A percentile compares a stretch with the other conserved stretches of the same genome.
These are phyloP conservation scores for Blastocystis sp. DNA, from an alignment of 352 stramenopile genomes.

Conservation along the genomic window DNA sequence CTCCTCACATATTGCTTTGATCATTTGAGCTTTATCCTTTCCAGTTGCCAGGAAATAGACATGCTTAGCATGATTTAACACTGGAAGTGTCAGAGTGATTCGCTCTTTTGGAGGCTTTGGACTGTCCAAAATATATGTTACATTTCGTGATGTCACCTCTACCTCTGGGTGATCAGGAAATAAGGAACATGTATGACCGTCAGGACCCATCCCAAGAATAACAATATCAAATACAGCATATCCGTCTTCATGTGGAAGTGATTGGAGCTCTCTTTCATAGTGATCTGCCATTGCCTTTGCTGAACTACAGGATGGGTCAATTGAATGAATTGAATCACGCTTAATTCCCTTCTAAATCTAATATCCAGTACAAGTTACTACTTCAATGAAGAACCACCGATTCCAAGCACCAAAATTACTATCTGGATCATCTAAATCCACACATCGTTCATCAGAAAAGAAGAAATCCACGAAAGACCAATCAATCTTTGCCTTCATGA, in stretches of 20 bases:
- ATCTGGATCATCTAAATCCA: constrained; percentile 84
- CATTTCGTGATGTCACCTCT: constrained; percentile 78
- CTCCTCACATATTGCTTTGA: constrained; percentile 76
- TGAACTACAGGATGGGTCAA: not conserved
- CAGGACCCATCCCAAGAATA: constrained; percentile 91
- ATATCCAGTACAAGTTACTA: not conserved
- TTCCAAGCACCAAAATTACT: constrained; percentile 91
- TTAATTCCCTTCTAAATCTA: not conserved
- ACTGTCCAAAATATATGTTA: constrained; percentile 91
- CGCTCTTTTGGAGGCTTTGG: constrained; percentile 91
- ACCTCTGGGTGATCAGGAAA: constrained; percentile 90
- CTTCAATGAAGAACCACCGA: constrained; percentile 71
- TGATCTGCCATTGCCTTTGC: constrained; percentile 70
- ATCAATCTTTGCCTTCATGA: constrained; percentile 74
- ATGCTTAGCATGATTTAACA: constrained; percentile 85
- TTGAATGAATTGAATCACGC: constrained; percentile 32
- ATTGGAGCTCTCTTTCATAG: constrained; percentile 73
- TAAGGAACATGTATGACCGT: constrained; percentile 95
- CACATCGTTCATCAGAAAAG: constrained; percentile 94
- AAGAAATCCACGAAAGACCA: constrained; percentile 94
- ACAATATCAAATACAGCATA: constrained; percentile 87
- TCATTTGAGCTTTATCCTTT: constrained; percentile 79
- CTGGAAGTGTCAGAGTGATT: constrained; percentile 92
- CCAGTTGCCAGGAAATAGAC: constrained; percentile 86
- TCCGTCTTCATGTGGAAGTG: constrained; percentile 62